Evolutionary conservation across 2,329 filamentous ascomycete species (phyloP).

Genomic region (Cercospora sp.): DNA sequence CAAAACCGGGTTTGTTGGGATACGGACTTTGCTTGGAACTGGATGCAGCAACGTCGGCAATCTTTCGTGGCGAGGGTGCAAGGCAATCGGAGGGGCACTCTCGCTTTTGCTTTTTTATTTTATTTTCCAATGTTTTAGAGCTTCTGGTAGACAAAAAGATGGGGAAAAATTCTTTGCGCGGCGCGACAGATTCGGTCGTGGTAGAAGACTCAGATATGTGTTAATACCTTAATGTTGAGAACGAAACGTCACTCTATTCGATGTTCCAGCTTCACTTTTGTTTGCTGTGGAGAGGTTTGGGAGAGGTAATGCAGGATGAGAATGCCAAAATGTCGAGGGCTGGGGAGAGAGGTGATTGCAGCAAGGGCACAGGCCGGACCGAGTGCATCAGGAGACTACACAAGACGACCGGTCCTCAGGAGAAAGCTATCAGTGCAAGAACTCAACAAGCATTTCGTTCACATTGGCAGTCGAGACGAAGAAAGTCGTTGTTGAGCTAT

Average conservation of each 20-base stretch:
- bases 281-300: background rate
- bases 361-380: background rate
- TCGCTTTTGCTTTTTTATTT: background rate
- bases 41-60: background rate
- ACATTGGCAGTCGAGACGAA: too few relatives aligned
- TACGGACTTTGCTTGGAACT: background rate
- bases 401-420: background rate
- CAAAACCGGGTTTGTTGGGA: slow-evolving; percentile 6
- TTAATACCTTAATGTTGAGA: background rate
- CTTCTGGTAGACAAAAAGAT: background rate
- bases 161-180: background rate
- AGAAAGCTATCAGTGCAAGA: background rate
- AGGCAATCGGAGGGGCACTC: background rate
- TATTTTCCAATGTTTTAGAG: background rate
- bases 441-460: background rate
- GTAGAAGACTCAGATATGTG: background rate
- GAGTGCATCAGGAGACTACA: background rate
- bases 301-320: background rate
- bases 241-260: background rate
- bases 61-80: background rate
- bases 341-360: too few relatives aligned
- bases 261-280: background rate
- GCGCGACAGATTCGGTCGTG: background rate
- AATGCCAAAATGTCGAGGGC: background rate
- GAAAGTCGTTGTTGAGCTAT: too few relatives aligned